These are phyloP conservation scores for Candida pini DNA, from an alignment of 805 yeast genomes.

Conservation along the genomic window DNA sequence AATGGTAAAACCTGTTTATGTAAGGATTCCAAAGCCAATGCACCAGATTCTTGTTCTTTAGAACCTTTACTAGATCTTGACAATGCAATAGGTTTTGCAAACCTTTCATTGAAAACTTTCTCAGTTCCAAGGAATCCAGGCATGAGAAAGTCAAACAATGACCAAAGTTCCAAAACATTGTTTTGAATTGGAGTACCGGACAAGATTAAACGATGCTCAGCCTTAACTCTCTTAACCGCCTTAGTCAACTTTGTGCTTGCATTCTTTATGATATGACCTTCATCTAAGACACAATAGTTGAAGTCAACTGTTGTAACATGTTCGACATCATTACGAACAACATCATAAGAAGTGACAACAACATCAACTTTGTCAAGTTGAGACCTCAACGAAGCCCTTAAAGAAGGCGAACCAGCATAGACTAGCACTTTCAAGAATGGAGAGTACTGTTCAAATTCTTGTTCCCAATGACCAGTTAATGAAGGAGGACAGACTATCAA, in stretches of 20 bases:
- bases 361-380: constrained; percentile 62
- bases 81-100: constrained; percentile 97
- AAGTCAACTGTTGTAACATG: constrained; percentile 55
- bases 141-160: constrained; percentile 94
- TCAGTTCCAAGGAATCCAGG: constrained; percentile 98
- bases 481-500: constrained; percentile 95
- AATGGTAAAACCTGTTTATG: constrained; percentile 97
- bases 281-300: constrained; percentile 94
- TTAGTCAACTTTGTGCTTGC: constrained; percentile 82
- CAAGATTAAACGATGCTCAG: constrained; percentile 84
- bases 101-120: constrained; percentile 85
- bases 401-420: constrained; percentile 89
- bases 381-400: constrained; percentile 51
- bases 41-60: constrained; percentile 95
- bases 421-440: constrained; percentile 79
- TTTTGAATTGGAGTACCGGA: constrained; percentile 99
- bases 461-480: constrained; percentile 98
- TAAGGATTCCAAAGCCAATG: constrained; percentile 88
- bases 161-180: constrained; percentile 95
- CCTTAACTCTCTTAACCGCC: constrained; percentile 74
- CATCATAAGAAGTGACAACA: constrained; percentile 93
- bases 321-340: constrained; percentile 85
- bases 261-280: constrained; percentile 96
- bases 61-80: constrained; percentile 85
- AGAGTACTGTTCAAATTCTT: constrained; percentile 83